A percentile compares a stretch with the other conserved stretches of the same genome.
These are phyloP conservation scores for Setomelanomma holmii DNA, from an alignment of 2,329 filamentous ascomycete species.

Conservation along the genomic window DNA sequence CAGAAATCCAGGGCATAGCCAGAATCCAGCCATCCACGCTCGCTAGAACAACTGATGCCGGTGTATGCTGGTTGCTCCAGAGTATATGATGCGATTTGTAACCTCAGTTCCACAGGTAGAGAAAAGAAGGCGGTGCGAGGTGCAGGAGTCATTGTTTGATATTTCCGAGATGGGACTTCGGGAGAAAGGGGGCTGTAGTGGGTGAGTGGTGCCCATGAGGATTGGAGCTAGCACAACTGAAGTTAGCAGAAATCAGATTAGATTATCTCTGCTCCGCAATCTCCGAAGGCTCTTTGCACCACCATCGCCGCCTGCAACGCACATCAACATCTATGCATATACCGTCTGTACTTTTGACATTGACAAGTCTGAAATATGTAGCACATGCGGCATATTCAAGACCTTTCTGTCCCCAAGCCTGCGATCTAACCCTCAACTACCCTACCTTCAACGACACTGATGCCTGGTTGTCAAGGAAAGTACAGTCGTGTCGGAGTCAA, in stretches of 20 bases:
- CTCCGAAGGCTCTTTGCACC: constrained; percentile 6
- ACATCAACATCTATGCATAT: constrained; percentile 26
- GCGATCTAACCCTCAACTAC: constrained; percentile 38
- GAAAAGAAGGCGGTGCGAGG: constrained; percentile 22
- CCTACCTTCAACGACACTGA: constrained; percentile 43
- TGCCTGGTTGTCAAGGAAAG: constrained; percentile 32
- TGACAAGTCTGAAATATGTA: constrained; percentile 11
- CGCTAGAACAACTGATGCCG: constrained; percentile 24
- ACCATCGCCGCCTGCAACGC: too few species aligned
- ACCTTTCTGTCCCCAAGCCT: constrained; percentile 38
- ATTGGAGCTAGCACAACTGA: too few species aligned
- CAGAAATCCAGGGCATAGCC: constrained; percentile 20
- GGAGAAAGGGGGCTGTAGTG: too few species aligned
- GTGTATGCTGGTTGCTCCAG: constrained; percentile 33
- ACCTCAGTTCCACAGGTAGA: constrained; percentile 48
- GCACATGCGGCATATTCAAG: constrained; percentile 23
- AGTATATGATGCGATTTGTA: constrained; percentile 38
- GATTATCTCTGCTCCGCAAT: too few species aligned
- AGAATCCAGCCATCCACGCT: background rate
- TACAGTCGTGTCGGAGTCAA: constrained; percentile 34
- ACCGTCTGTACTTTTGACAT: constrained; percentile 10
- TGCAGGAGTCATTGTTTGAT: constrained; percentile 1
- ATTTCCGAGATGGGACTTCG: too few species aligned
- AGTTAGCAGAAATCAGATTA: too few species aligned
- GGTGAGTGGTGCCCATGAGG: too few species aligned